Percentiles rank a stretch among this genome's conserved stretches.
Conservation (phyloP, 2,329 filamentous ascomycete species). For the Colletotrichum echinochloae region DNA sequence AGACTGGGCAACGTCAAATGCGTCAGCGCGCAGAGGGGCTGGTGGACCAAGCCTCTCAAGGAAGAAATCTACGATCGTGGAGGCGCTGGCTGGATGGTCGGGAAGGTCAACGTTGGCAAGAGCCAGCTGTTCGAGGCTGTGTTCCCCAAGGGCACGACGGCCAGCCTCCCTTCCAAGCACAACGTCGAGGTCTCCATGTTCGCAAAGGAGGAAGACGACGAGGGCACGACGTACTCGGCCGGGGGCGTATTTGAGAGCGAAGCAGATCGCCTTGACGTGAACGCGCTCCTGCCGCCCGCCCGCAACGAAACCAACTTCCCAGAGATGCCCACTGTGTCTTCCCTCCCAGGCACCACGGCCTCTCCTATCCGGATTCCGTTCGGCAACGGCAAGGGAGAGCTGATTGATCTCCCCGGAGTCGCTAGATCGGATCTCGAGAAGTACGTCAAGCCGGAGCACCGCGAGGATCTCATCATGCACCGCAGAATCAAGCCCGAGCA, state of each 20-base stretch:
- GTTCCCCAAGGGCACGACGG: slow-evolving; percentile 77
- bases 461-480: slow-evolving; percentile 81
- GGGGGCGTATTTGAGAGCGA: slow-evolving; percentile 42
- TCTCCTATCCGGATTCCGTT: slow-evolving; percentile 95
- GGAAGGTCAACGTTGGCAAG: slow-evolving; percentile 98
- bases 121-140: slow-evolving; percentile 89
- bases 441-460: slow-evolving; percentile 75
- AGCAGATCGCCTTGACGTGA: slow-evolving; percentile 51
- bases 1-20: slow-evolving; percentile 89
- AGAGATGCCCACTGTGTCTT: slow-evolving; percentile 86
- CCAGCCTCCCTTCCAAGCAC: slow-evolving; percentile 17
- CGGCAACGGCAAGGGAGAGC: slow-evolving; percentile 85
- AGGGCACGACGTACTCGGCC: slow-evolving; percentile 17
- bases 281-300: slow-evolving; percentile 78
- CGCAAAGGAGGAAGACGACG: slow-evolving; percentile 32
- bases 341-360: slow-evolving; percentile 91
- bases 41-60: slow-evolving; percentile 92
- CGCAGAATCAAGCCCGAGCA: slow-evolving; percentile 80
- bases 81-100: slow-evolving; percentile 93
- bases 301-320: slow-evolving; percentile 82
- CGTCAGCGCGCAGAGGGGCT: slow-evolving; percentile 86
- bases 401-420: slow-evolving; percentile 92
- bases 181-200: slow-evolving; percentile 38
- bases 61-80: slow-evolving; percentile 87
- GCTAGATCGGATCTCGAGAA: slow-evolving; percentile 78